These are phyloP conservation scores for Hymenoscyphus infarciens DNA, from an alignment of 2,329 filamentous ascomycete genomes.

Conservation along the genomic window DNA sequence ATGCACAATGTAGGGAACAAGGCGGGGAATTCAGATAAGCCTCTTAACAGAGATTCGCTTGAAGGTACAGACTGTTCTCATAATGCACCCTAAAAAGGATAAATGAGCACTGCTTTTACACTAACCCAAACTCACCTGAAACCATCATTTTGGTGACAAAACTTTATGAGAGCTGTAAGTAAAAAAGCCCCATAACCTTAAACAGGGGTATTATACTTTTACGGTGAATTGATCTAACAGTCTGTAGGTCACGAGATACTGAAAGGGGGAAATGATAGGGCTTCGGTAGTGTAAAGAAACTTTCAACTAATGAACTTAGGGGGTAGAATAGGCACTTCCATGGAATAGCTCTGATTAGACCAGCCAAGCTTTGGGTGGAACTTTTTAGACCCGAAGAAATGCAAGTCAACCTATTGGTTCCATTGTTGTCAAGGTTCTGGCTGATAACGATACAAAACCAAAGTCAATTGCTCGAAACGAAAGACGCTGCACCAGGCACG, in stretches of 20 bases:
- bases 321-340: slow-evolving; percentile 11
- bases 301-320: slow-evolving; percentile 5
- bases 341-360: slow-evolving; percentile 14
- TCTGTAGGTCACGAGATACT: neutral
- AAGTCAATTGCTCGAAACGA: slow-evolving; percentile 16
- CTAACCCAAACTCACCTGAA: too few relatives aligned
- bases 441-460: slow-evolving; percentile 20
- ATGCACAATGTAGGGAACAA: slow-evolving; percentile 22
- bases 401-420: neutral
- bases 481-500: neutral
- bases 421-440: slow-evolving; percentile 2
- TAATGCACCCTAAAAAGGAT: too few relatives aligned
- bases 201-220: too few relatives aligned
- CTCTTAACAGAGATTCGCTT: slow-evolving; percentile 19
- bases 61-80: too few relatives aligned
- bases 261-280: slow-evolving; percentile 13
- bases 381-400: neutral
- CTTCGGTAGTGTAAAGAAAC: slow-evolving; percentile 3
- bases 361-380: neutral
- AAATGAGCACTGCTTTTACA: too few relatives aligned
- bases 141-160: too few relatives aligned
- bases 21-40: slow-evolving; percentile 23
- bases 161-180: too few relatives aligned
- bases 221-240: too few relatives aligned
- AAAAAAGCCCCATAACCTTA: too few relatives aligned